These are phyloP conservation scores for Botryosphaeria agaves DNA, from an alignment of 2,329 filamentous ascomycete species.

Conservation along the genomic window DNA sequence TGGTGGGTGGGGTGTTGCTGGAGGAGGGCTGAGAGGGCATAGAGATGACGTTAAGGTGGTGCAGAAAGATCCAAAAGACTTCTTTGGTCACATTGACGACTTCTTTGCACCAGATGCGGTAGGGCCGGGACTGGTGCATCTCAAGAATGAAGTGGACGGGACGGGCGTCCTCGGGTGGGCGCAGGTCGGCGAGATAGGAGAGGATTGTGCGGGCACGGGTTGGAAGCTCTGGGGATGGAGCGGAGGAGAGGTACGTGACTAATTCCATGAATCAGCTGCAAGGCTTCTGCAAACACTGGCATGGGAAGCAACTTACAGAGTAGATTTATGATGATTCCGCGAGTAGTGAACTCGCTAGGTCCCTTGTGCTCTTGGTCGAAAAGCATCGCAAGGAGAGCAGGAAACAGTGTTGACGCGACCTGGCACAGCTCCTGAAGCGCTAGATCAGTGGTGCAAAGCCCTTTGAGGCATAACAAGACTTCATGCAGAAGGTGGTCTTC, in stretches of 20 bases:
- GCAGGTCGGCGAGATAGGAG: slow-evolving; percentile 61
- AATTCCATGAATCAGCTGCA: background rate
- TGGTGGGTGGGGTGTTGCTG: slow-evolving; percentile 16
- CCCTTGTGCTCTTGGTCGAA: slow-evolving; percentile 98
- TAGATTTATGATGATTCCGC: slow-evolving; percentile 75
- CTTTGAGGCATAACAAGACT: slow-evolving; percentile 82
- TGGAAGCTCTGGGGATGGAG: slow-evolving; percentile 39
- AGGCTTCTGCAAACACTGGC: background rate
- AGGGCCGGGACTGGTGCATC: slow-evolving; percentile 75
- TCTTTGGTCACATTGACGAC: slow-evolving; percentile 87
- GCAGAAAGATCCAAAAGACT: slow-evolving; percentile 98
- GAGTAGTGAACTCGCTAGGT: slow-evolving; percentile 88
- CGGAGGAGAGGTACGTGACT: slow-evolving; percentile 65
- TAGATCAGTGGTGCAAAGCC: slow-evolving; percentile 76
- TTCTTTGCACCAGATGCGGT: slow-evolving; percentile 89
- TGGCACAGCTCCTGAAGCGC: slow-evolving; percentile 67
- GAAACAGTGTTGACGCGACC: slow-evolving; percentile 69
- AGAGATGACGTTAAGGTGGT: slow-evolving; percentile 77
- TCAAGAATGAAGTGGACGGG: slow-evolving; percentile 76
- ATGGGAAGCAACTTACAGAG: slow-evolving; percentile 32
- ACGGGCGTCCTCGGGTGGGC: slow-evolving; percentile 55
- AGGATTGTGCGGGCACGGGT: slow-evolving; percentile 55
- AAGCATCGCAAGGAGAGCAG: slow-evolving; percentile 69
- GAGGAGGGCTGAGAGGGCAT: slow-evolving; percentile 26
- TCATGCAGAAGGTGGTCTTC: slow-evolving; percentile 89